phyloP scores from a whole-genome alignment of 192 early-diverging fungal genomes.

The Coemansia umbellata region DNA sequence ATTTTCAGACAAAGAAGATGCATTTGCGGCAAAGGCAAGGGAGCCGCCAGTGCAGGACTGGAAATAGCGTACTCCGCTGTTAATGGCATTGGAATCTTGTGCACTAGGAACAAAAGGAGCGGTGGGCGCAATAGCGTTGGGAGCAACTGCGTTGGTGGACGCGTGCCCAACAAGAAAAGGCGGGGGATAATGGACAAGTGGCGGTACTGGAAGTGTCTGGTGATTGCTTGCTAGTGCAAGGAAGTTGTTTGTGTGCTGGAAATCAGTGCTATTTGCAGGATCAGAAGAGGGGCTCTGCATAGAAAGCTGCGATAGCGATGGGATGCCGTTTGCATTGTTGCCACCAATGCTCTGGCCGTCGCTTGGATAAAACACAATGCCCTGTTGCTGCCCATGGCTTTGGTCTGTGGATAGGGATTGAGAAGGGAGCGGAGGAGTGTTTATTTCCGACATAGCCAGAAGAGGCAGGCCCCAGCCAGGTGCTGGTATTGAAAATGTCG shows the following conservation, averaged over 20 bases:
- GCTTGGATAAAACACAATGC: not conserved
- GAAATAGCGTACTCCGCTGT: not conserved
- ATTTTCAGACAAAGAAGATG: too few species aligned
- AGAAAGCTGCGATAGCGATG: not conserved
- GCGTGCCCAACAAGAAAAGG: not conserved
- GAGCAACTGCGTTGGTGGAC: not conserved
- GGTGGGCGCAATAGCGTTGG: not conserved
- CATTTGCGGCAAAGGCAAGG: not conserved
- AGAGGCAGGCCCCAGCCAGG: not conserved
- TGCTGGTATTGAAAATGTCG: not conserved
- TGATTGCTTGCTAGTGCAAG: not conserved
- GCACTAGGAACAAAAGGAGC: too few species aligned
- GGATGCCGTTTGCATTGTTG: not conserved
- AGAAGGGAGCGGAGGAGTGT: too few species aligned
- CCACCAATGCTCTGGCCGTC: not conserved
- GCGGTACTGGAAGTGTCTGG: not conserved
- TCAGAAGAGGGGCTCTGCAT: not conserved
- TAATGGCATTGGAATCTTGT: not conserved
- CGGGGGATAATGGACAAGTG: not conserved
- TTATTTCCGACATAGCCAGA: not conserved
- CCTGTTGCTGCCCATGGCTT: not conserved
- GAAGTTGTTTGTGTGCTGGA: not conserved
- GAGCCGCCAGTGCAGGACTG: not conserved
- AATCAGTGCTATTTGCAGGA: not conserved
- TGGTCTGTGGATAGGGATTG: too few species aligned